Evolutionary conservation across 1,139 yeast species (phyloP).

Genomic region (Geotrichum bryndzae): DNA sequence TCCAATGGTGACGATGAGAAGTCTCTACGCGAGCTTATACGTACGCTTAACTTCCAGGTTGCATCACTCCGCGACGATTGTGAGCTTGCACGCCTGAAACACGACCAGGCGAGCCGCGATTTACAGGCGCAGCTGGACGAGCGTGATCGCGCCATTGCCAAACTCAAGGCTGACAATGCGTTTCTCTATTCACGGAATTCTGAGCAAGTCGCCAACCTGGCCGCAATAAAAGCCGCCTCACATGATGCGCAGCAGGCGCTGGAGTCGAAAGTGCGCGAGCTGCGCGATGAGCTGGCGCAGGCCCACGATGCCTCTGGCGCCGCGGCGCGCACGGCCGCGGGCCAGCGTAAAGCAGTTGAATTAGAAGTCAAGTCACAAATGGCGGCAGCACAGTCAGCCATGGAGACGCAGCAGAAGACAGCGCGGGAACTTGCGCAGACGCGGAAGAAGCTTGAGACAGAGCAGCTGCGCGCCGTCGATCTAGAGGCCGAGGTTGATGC

Average conservation of each 20-base stretch:
- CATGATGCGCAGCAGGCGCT: slow-evolving; percentile 24
- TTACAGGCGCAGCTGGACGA: slow-evolving; percentile 31
- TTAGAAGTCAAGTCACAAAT: slow-evolving; percentile 16
- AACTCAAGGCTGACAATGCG: slow-evolving; percentile 38
- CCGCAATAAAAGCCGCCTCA: slow-evolving; percentile 29
- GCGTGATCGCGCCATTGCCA: slow-evolving; percentile 34
- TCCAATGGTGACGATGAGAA: not conserved
- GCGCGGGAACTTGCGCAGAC: not conserved
- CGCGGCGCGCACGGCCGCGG: not conserved
- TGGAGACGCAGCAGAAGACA: slow-evolving; percentile 10
- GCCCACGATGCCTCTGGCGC: slow-evolving; percentile 16
- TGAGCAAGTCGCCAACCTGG: slow-evolving; percentile 33
- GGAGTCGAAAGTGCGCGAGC: slow-evolving; percentile 23
- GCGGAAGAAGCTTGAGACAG: not conserved
- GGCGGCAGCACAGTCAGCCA: slow-evolving; percentile 23
- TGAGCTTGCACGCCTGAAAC: slow-evolving; percentile 32
- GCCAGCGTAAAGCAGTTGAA: not conserved
- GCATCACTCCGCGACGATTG: slow-evolving; percentile 31
- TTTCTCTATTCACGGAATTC: slow-evolving; percentile 41
- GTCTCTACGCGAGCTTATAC: slow-evolving; percentile 20
- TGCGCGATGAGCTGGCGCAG: slow-evolving; percentile 20
- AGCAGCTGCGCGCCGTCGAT: slow-evolving; percentile 7
- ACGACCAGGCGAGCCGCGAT: slow-evolving; percentile 33
- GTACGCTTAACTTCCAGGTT: slow-evolving; percentile 35
- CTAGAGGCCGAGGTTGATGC: slow-evolving; percentile 17